Base-by-base conservation (phyloP, 805 yeast genomes). In the Hyphopichia homilentoma region DNA sequence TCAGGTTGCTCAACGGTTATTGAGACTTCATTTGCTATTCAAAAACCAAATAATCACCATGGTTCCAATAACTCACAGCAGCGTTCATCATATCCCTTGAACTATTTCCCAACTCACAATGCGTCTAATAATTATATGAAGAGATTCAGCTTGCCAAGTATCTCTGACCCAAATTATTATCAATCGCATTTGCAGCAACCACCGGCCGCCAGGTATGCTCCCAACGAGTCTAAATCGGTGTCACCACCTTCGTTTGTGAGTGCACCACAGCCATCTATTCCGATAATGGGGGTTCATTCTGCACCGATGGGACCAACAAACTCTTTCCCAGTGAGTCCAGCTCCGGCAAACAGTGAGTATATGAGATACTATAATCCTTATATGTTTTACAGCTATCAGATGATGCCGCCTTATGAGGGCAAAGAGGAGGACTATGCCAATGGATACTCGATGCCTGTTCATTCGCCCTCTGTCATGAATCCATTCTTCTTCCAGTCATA, bases 11-110 rank as follows among this genome's bases (percentile, higher is more conserved):
- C 11, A 8, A 21, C 22, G 11, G 22, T 21, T 21, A 57, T 65
- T 17, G 60, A 59, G 39, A 52, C 70, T 0, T 62, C 68, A 21
- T 64, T 65, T 50, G 71, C 71, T 3, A 52, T 64, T 18, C 70
- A 65, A 33, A 65, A 63, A 34, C 33, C 41, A 7, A 39, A 32
- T 30, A 26, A 32, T 46, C 9, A 32, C 31, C 27, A 22, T 12
- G 27, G 22, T 13, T 25, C 12, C 34, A 22, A 16, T 15, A 23
- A 21, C 12, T 17, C 8, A 22, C 29, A 35, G 25, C 35, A 25
- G 23, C 24, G 19, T 21, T 15, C 22, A 16, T 21, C 29, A 16
- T n/a, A 16, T 19, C 16, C 24, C 29, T 25, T 16, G 13, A 32
- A 26, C 21, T 34, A 34, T 19, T 29, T 24, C 25, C 29, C 33